Base-by-base conservation (phyloP, 768 basidiomycete genomes). In the Tulasnella calospora region DNA sequence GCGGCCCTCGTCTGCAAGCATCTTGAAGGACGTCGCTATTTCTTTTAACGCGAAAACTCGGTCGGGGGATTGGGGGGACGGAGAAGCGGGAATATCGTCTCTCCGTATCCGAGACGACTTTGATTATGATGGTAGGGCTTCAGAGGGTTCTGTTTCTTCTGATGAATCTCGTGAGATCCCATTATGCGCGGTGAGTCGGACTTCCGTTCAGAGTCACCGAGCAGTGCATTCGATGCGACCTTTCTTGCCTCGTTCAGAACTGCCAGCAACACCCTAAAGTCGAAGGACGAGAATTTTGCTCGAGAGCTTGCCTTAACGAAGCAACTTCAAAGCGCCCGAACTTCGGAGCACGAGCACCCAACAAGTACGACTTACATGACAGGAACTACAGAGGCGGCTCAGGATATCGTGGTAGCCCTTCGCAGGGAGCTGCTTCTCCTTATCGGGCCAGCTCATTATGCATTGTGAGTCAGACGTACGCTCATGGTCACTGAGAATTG, bases 211-310 rank as follows among this genome's bases (percentile, higher is more conserved):
- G 3, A 15, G 46, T 12, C 46, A 46, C 46, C 12, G 8, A 15
- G 46, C 13, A 13, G 6, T 46, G 46, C 3, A 6, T 41, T 46
- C 13, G 46, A 46, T 4, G 38, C 46, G n/a, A 46, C 15, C 46
- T 15, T 4, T 40, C 46, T 13, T n/a, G 23, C 35, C 7, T 71
- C 35, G 41, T 21, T 17, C 17, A 71, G 71, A 71, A 71, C 35
- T 71, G 71, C 71, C 35, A 44, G 7, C 71, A 71, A 71, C n/a
- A 71, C 36, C 71, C 71, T 21, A 71, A 71, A 35, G 71, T 44
- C 35, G n/a, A 36, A 44, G 71, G 71, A 7, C 41, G 41, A 8
- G 71, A 71, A 5, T 71, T 38, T 30, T 71, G 71, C 35, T 71
- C 71, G 35, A 71, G 36, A 15, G 19, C 71, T 35, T 71, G 71